A percentile compares a stretch with the other conserved stretches of the same genome.
Evolutionary conservation across 2,329 filamentous ascomycete species (phyloP).

Genomic region (Aspergillus pseudonomiae): DNA sequence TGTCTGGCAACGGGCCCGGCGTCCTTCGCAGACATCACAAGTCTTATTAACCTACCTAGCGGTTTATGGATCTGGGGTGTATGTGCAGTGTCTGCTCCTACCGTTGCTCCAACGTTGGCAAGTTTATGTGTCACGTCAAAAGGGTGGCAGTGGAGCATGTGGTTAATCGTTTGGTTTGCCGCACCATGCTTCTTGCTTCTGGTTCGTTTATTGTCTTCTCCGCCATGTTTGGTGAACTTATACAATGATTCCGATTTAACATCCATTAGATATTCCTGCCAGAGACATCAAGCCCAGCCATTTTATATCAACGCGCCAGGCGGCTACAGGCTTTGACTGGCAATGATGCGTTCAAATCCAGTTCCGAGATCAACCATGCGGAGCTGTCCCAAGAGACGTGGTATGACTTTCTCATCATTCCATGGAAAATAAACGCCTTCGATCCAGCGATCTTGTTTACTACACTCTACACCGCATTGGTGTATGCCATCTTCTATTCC

Average conservation of each 20-base stretch:
- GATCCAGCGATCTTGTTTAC: neutral
- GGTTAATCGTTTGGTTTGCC: neutral
- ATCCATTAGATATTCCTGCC: neutral
- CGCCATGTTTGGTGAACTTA: neutral
- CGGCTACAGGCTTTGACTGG: neutral
- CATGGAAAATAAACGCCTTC: neutral
- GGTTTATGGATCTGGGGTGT: neutral
- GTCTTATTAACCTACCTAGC: neutral
- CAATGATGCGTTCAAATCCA: neutral
- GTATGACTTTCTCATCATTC: neutral
- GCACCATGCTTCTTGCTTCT: neutral
- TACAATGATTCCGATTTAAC: neutral
- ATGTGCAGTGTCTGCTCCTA: neutral
- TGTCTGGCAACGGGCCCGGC: constrained; percentile 8
- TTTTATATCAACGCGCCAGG: neutral
- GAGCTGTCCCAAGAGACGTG: neutral
- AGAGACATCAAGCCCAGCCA: neutral
- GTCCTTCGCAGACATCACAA: neutral
- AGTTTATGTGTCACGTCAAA: neutral
- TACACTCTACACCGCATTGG: neutral
- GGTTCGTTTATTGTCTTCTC: neutral
- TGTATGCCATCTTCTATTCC: constrained; percentile 4
- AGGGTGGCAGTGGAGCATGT: neutral
- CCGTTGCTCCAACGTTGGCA: neutral
- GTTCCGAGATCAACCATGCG: neutral